Evolutionary conservation across 225 moss, liverwort and hornwort genomes (phyloP).

Genomic region (Lunularia cruciata): DNA sequence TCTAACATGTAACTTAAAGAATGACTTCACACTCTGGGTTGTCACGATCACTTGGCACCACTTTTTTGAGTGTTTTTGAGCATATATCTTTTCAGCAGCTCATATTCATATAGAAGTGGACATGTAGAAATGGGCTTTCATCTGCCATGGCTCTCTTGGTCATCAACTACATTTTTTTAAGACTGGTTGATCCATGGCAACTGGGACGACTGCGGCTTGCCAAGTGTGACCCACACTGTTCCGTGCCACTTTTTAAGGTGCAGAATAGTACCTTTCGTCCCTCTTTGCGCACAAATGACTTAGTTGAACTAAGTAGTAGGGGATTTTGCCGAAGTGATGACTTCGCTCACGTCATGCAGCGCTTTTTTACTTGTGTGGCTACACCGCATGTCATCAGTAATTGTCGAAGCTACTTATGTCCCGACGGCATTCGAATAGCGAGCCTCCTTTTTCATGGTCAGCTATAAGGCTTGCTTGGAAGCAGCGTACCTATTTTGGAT

Average conservation of each 20-base stretch:
- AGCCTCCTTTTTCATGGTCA: conserved; percentile 1
- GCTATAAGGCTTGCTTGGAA: not conserved
- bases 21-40: not conserved
- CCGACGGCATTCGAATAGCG: not conserved
- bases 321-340: not conserved
- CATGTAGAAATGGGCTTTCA: not conserved
- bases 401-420: not conserved
- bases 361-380: conserved; percentile 9
- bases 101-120: conserved; percentile 10
- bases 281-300: not conserved
- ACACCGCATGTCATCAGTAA: not conserved
- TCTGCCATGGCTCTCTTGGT: not conserved
- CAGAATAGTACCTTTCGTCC: not conserved
- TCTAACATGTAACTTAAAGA: not conserved
- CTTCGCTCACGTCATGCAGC: conserved; percentile 14
- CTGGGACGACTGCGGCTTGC: not conserved
- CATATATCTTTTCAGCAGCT: conserved; percentile 18
- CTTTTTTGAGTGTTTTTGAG: conserved; percentile 8
- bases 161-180: conserved; percentile 9
- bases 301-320: not conserved
- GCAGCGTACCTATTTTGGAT: not conserved
- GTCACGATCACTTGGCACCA: conserved; percentile 1
- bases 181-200: conserved; percentile 9
- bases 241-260: conserved; percentile 14
- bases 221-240: conserved; percentile 3